A percentile compares a stretch with the other conserved stretches of the same genome.
Evolutionary conservation across 2,329 filamentous ascomycete genomes (phyloP).

Genomic region (Cadophora luteo-olivacea): DNA sequence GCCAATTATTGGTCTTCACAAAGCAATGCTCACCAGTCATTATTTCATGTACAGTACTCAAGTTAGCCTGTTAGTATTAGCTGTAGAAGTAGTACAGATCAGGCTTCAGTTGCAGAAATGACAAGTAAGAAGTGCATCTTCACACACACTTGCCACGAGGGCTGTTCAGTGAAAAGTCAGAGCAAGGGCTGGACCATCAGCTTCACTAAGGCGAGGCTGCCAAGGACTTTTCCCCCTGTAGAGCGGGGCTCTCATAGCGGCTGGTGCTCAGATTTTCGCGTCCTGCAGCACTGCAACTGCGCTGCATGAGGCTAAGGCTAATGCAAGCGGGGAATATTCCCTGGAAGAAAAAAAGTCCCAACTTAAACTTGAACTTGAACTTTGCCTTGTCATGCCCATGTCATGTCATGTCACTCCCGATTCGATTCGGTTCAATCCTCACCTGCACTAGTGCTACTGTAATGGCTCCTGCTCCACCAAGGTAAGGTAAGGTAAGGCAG

Average conservation of each 20-base stretch:
- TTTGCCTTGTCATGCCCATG: not conserved
- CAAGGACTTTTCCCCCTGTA: not conserved
- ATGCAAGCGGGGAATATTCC: constrained; percentile 12
- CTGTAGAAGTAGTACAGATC: not conserved
- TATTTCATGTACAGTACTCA: not conserved
- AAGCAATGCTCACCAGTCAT: not conserved
- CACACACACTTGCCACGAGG: not conserved
- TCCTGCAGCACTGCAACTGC: not conserved
- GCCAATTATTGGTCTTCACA: not conserved
- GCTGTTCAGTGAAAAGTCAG: constrained; percentile 2
- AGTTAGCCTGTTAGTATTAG: not conserved
- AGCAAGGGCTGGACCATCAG: not conserved
- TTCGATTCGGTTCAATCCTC: too few species aligned
- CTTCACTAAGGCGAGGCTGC: constrained; percentile 1
- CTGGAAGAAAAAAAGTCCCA: not conserved
- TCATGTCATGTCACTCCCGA: too few species aligned
- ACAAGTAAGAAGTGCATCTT: not conserved
- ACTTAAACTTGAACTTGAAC: too few species aligned
- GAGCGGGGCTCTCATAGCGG: constrained; percentile 3
- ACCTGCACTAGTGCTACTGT: too few species aligned
- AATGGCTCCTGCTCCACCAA: not conserved
- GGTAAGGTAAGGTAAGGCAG: not conserved
- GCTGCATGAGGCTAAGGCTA: not conserved
- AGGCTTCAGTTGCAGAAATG: not conserved
- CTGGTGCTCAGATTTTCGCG: constrained; percentile 8